These are phyloP conservation scores for Rosa multiflora DNA, from an alignment of 306 rosid genomes.

Conservation along the genomic window DNA sequence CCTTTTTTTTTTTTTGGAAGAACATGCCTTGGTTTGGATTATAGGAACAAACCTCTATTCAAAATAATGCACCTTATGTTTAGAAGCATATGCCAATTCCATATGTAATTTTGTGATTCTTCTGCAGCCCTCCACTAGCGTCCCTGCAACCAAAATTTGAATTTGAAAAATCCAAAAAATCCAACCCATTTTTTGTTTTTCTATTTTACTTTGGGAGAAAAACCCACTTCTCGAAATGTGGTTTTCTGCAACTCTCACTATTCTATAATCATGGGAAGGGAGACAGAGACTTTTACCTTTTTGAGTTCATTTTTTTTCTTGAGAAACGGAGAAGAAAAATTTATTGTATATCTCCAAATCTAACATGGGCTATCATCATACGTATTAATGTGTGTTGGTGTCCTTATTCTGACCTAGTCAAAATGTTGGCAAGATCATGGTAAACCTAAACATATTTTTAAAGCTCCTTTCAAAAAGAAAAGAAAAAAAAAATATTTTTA, in stretches of 20 bases:
- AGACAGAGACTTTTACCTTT: constrained; percentile 14
- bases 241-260: constrained; percentile 29
- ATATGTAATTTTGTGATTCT: constrained; percentile 9
- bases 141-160: constrained; percentile 26
- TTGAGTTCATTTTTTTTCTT: not conserved
- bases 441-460: not conserved
- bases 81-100: constrained; percentile 12
- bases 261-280: constrained; percentile 20
- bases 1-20: not conserved
- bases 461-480: too few relatives aligned
- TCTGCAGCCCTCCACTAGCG: constrained; percentile 24
- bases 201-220: not conserved
- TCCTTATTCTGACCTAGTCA: constrained; percentile 59
- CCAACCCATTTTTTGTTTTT: not conserved
- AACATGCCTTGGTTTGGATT: not conserved
- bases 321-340: not conserved
- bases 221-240: constrained; percentile 27
- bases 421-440: constrained; percentile 23
- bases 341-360: not conserved
- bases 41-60: not conserved
- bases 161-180: constrained; percentile 12
- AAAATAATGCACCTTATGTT: constrained; percentile 28
- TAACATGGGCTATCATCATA: constrained; percentile 23
- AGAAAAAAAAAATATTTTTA: not conserved
- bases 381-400: constrained; percentile 14